Base-by-base conservation (phyloP, 352 stramenopile species). In the Pythium dissimile region DNA sequence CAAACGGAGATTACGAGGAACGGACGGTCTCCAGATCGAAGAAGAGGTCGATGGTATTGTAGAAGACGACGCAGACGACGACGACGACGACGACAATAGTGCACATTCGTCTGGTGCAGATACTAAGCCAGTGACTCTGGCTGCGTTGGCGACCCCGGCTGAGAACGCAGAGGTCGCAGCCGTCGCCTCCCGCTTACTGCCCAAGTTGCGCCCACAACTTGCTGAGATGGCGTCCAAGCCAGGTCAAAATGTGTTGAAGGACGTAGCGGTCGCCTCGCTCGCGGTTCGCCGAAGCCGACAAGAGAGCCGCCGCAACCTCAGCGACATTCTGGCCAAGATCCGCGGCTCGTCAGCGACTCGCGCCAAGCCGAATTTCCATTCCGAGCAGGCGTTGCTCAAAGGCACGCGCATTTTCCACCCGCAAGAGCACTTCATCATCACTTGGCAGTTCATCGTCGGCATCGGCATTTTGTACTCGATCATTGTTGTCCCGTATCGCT, bases 391-490 rank as follows among this genome's bases (percentile, higher is more conserved):
- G 15, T 66, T 88, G 63, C 62, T 92, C 37, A 83, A 82, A 28
- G 82, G 80, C 32, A 87, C 70, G n/a, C 85, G 86, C 37, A 54
- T 92, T 18, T 82, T 92, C 20, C 84, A 92, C 35, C 84, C 84
- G 0, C 80, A 92, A 30, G 73, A 91, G 37, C 59, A 69, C 0
- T 72, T 80, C 12, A 73, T 92, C 21, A 62, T 92, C 10, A 74
- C 72, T 20, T 92, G 84, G 83, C 84, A 94, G 58, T 79, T 92
- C 31, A 69, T 89, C 32, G 65, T 90, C 9, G 82, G 78, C 3
- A 60, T 88, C 21, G 78, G 57, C 7, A 97, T 97, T 53, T 48
- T 96, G 5, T 93, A 96, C 61, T 95, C 86, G 42, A 94, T 96
- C 48, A 78, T 97, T 45, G 70, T 94, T 16, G 86, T 97, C 11